Evolutionary conservation across 305 asterid genomes (phyloP).

Genomic region (Withania somnifera): DNA sequence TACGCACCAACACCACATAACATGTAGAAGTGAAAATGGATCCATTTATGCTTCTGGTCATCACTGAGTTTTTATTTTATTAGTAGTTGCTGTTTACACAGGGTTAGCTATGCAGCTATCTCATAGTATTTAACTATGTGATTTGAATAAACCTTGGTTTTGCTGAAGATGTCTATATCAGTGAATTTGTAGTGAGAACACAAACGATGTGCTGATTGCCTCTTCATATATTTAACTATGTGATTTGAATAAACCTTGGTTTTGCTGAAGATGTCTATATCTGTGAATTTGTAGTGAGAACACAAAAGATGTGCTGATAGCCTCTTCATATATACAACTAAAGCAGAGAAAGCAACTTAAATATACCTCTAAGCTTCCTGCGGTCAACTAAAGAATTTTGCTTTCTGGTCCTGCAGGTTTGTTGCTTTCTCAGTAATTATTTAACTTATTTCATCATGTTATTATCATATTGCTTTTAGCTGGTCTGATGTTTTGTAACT

Average conservation of each 20-base stretch:
- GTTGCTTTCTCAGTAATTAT: slow-evolving; percentile 1
- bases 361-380: slow-evolving; percentile 58
- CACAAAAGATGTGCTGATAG: slow-evolving; percentile 70
- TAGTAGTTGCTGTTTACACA: neutral
- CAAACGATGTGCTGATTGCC: slow-evolving; percentile 67
- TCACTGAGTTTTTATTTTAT: no score
- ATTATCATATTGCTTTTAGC: no score
- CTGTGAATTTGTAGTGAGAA: slow-evolving; percentile 51
- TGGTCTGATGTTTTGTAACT: no score
- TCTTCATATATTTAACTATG: slow-evolving; percentile 13
- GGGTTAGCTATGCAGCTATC: neutral
- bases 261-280: slow-evolving; percentile 4
- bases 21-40: neutral
- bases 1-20: slow-evolving; percentile 2
- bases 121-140: neutral
- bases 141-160: neutral
- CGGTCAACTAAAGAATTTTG: slow-evolving; percentile 66
- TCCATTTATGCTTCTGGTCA: neutral
- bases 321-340: slow-evolving; percentile 67
- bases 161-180: slow-evolving; percentile 7
- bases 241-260: neutral
- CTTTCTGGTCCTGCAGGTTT: slow-evolving; percentile 90
- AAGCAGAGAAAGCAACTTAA: slow-evolving; percentile 58
- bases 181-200: slow-evolving; percentile 58
- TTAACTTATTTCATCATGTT: no score